phyloP scores from a whole-genome alignment of 78 protist species.

The Dictyostelium brefeldianum region DNA sequence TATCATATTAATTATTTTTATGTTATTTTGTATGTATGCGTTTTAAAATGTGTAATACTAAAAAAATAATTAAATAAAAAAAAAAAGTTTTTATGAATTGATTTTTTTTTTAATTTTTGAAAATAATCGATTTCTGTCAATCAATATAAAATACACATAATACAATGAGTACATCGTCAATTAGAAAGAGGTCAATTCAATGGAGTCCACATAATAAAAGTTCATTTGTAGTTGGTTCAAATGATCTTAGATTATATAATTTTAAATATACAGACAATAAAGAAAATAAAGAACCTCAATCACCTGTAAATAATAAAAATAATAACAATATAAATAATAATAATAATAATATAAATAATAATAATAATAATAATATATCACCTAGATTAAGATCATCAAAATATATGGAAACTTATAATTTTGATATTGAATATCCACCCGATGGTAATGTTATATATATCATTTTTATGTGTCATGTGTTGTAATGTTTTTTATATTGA shows the following conservation, averaged over 20 bases:
- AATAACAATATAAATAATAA: neutral
- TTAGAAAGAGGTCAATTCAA: conserved; percentile 36
- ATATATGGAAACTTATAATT: conserved; percentile 21
- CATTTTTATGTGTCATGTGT: too few relatives aligned
- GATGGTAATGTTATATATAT: conserved; percentile 10
- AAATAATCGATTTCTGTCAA: neutral
- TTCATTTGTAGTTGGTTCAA: conserved; percentile 65
- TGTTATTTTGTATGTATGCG: neutral
- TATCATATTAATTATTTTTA: conserved; percentile 6
- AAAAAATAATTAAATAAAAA: neutral
- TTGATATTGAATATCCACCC: conserved; percentile 66
- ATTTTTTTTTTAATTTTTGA: neutral
- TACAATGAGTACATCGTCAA: neutral
- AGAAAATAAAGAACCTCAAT: neutral
- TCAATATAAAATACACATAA: neutral
- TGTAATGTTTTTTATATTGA: neutral
- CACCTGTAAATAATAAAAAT: neutral
- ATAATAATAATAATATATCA: neutral
- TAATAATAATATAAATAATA: neutral
- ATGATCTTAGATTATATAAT: conserved; percentile 69
- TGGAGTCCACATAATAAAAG: conserved; percentile 67
- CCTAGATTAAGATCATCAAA: neutral
- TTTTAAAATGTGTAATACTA: neutral
- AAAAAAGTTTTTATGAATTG: neutral
- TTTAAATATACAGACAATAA: conserved; percentile 19